Evolutionary conservation across 257 asterid species (phyloP).

Genomic region (Przewalskia tangutica): DNA sequence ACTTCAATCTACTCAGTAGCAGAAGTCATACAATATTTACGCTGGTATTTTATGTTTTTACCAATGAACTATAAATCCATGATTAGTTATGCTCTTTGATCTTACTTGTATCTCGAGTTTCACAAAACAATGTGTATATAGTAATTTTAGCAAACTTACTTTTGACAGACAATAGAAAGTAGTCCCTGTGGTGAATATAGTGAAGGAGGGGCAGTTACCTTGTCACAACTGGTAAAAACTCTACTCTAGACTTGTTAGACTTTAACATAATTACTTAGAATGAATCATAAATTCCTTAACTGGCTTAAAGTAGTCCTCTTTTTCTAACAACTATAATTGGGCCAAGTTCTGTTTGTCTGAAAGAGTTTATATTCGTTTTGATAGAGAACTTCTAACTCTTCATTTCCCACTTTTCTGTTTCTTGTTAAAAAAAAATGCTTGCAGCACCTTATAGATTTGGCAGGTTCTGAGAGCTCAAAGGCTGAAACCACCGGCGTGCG

Average conservation of each 20-base stretch:
- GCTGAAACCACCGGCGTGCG: conserved; percentile 90
- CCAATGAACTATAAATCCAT: background rate
- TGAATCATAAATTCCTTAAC: background rate
- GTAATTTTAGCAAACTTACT: conserved; percentile 12
- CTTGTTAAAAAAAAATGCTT: conserved; percentile 18
- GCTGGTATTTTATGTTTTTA: conserved; percentile 42
- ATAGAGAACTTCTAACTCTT: background rate
- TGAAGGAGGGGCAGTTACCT: conserved; percentile 87
- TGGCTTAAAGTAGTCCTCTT: background rate
- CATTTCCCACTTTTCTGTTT: conserved; percentile 5
- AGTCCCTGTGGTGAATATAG: conserved; percentile 87
- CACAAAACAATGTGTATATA: background rate
- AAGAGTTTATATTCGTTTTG: background rate
- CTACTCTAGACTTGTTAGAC: conserved; percentile 7
- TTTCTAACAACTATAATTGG: background rate
- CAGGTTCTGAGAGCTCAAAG: conserved; percentile 99
- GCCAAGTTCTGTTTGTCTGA: background rate
- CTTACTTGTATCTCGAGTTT: background rate
- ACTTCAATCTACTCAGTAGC: conserved; percentile 96
- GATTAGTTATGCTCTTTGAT: background rate
- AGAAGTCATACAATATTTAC: conserved; percentile 99
- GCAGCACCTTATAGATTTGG: conserved; percentile 99
- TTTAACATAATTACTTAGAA: background rate
- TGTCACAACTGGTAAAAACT: conserved; percentile 78
- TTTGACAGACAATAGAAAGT: conserved; percentile 83